Conservation (phyloP, 1,139 yeast species). For the Zygoascus meyerae region DNA sequence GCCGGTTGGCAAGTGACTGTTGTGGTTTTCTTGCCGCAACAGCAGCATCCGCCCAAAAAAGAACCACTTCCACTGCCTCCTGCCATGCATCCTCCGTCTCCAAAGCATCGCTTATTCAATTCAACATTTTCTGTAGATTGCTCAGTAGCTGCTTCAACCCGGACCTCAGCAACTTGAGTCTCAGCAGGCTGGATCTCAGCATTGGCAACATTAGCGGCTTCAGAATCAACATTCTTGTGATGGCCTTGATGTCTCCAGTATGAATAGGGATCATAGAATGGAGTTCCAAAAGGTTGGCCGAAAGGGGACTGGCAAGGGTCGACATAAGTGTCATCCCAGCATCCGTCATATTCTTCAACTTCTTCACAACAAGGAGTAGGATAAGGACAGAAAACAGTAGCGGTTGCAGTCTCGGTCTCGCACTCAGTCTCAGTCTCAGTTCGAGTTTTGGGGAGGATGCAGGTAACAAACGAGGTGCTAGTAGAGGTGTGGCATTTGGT, state of each 20-base stretch:
- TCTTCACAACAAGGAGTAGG: constrained; percentile 1
- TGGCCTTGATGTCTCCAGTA: constrained; percentile 7
- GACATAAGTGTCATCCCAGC: constrained; percentile 10
- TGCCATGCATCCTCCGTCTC: constrained; percentile 2
- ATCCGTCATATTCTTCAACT: constrained; percentile 8
- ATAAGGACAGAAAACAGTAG: constrained; percentile 4
- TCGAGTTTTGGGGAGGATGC: background rate
- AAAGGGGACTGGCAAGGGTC: constrained; percentile 4
- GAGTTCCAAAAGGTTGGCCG: background rate
- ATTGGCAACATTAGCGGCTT: constrained; percentile 5
- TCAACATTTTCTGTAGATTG: background rate
- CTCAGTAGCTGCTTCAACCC: background rate
- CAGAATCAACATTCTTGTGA: constrained; percentile 5
- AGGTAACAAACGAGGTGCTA: constrained; percentile 5
- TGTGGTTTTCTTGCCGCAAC: background rate
- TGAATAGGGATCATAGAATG: constrained; percentile 2
- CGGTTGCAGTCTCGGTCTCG: constrained; percentile 5
- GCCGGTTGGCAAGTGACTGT: constrained; percentile 4
- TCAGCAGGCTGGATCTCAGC: background rate
- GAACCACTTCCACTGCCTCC: constrained; percentile 7
- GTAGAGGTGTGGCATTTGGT: constrained; percentile 3
- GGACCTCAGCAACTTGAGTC: background rate
- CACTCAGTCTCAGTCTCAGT: constrained; percentile 3
- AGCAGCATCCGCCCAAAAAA: constrained; percentile 2
- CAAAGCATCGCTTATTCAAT: constrained; percentile 10